Evolutionary conservation across 2,329 filamentous ascomycete species (phyloP), one percentile per base, ranked within the genome.

Genomic region (Esteya vermicola): DNA sequence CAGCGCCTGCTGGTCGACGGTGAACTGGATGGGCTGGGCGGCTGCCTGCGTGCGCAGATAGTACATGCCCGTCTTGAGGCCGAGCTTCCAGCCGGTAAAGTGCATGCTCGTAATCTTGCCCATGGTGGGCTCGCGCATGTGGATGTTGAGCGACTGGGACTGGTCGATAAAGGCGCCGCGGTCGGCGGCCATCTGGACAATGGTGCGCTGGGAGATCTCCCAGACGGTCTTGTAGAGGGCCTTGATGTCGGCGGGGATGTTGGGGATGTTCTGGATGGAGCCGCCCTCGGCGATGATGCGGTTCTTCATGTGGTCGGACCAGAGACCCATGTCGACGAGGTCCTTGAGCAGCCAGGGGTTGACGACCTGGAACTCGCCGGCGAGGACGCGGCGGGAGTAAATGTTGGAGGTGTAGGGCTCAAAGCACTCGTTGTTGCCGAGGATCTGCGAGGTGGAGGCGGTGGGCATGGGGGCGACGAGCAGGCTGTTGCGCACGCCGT

Each of bases 251-350:
- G 82, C 76, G 13, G 91, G 89, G 47, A 98, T 95, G 64, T 93
- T 96, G 57, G 89, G 84, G 47, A 98, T 89, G 62, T 91, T 89
- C 63, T 96, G 91, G 41, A 98, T 82, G 18, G 89, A 96, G 50
- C 91, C 91, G 50, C 85, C 85, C 47, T 95, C 89, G 43, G 91
- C 82, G 55, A 98, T 98, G 71, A 98, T 98, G 53, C 91, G 86
- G 72, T 98, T 98, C 80, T 98, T 98, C 91, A 98, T 98, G 67
- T 86, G 85, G 64, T 98, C 89, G 36, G 89, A 95, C 91, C 91
- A 98, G 33, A 98, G 72, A 45, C 91, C 91, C 68, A 95, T 84
- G 57, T 98, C 91, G 51, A 98, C 91, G 23, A 98, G 78, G 54
- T 98, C 91, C 72, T 94, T 95, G 45, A 98, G 77, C 47, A 98